Evolutionary conservation across 2,329 filamentous ascomycete genomes (phyloP).

Genomic region (Dactylellina haptotyla): DNA sequence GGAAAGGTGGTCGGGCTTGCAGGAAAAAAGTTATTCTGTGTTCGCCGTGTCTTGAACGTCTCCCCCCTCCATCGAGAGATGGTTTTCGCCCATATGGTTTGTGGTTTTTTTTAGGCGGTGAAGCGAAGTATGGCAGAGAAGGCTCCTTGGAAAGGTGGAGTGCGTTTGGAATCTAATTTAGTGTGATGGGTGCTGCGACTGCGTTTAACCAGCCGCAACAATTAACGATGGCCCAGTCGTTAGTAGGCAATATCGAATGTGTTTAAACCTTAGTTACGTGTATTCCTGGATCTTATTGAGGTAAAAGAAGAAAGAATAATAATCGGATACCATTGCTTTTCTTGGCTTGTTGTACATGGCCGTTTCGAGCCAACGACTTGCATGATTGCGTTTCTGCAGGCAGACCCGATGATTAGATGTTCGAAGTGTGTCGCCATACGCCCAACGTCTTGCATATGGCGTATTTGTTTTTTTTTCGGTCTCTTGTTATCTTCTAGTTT

Average conservation of each 20-base stretch:
- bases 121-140: too few species aligned
- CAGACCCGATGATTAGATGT: conserved; percentile 40
- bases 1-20: too few species aligned
- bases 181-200: neutral
- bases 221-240: neutral
- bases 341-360: conserved; percentile 6
- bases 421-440: neutral
- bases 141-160: too few species aligned
- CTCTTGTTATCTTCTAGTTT: neutral
- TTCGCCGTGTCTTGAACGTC: conserved; percentile 15
- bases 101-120: too few species aligned
- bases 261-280: too few species aligned
- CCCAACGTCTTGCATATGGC: neutral
- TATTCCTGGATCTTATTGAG: neutral
- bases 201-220: conserved; percentile 17
- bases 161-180: too few species aligned
- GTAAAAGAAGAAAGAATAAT: neutral
- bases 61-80: neutral
- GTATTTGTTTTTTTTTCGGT: conserved; percentile 1
- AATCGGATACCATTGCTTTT: conserved; percentile 40
- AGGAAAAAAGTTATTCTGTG: neutral
- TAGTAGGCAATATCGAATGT: neutral
- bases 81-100: neutral
- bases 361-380: conserved; percentile 24
- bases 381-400: conserved; percentile 42